These are phyloP conservation scores for Eutrema japonicum DNA, from an alignment of 345 rosid species.

Conservation along the genomic window DNA sequence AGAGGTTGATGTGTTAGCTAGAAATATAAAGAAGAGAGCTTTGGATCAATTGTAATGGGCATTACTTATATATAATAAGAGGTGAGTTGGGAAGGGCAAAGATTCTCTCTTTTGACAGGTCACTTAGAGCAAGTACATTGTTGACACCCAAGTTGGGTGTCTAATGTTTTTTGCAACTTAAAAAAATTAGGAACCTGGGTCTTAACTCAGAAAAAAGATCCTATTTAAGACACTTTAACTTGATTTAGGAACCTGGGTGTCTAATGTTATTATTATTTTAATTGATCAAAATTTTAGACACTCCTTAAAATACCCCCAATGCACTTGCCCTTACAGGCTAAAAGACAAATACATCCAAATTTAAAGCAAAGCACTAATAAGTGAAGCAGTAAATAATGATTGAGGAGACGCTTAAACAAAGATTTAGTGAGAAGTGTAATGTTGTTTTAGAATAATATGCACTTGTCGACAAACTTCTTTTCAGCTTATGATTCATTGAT, in stretches of 20 bases:
- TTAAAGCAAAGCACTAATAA: slow-evolving; percentile 35
- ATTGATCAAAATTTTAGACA: no score
- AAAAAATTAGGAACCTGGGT: no score
- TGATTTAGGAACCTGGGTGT: no score
- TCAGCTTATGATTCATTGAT: slow-evolving; percentile 23
- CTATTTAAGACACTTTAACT: no score
- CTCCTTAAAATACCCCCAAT: no score
- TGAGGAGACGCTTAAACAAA: slow-evolving; percentile 24
- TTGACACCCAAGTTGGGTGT: no score
- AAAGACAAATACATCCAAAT: slow-evolving; percentile 44
- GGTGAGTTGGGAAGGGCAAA: slow-evolving; percentile 41
- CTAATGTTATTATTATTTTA: no score
- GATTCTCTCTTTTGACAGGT: slow-evolving; percentile 47
- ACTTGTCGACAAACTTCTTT: slow-evolving; percentile 36
- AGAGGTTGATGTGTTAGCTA: slow-evolving; percentile 23
- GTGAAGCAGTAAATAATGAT: slow-evolving; percentile 38
- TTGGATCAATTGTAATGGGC: slow-evolving; percentile 38
- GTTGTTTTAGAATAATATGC: slow-evolving; percentile 26
- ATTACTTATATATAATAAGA: slow-evolving; percentile 39
- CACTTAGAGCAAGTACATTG: no score
- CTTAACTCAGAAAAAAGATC: no score
- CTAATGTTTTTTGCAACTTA: no score
- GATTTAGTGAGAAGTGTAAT: slow-evolving; percentile 20
- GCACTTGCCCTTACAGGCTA: no score
- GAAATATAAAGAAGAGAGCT: slow-evolving; percentile 37